Conservation (phyloP, 1,284 basidiomycete genomes). For the Meira nashicola region DNA sequence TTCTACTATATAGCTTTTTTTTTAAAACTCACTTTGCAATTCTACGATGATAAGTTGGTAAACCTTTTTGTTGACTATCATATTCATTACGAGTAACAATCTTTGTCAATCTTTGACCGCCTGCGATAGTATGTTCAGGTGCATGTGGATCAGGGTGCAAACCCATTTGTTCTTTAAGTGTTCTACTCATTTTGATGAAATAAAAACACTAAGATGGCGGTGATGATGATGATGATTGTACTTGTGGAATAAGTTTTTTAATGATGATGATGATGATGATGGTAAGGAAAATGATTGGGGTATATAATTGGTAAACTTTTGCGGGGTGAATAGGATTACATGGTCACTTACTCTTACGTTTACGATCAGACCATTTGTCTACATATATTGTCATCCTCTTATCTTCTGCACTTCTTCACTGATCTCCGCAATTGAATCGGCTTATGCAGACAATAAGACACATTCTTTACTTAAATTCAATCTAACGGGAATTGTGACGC, state of each 20-base stretch:
- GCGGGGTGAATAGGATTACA: too few species aligned
- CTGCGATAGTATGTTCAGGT: slow-evolving; percentile 20
- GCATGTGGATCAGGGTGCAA: slow-evolving; percentile 28
- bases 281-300: background rate
- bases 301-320: too few species aligned
- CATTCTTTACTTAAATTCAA: too few species aligned
- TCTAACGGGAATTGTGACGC: too few species aligned
- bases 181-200: slow-evolving; percentile 18
- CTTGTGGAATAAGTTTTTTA: background rate
- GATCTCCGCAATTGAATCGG: too few species aligned
- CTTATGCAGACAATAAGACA: too few species aligned
- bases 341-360: too few species aligned
- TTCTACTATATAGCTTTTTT: background rate
- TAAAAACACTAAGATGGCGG: background rate
- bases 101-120: slow-evolving; percentile 4
- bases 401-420: too few species aligned
- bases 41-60: slow-evolving; percentile 32
- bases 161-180: slow-evolving; percentile 27
- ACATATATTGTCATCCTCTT: too few species aligned
- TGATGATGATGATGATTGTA: background rate
- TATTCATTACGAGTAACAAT: slow-evolving; percentile 22
- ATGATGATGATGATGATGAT: background rate
- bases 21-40: slow-evolving; percentile 24
- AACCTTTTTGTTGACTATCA: slow-evolving; percentile 27
- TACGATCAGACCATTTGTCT: too few species aligned